These are phyloP conservation scores for Aspergillus tamarii DNA, from an alignment of 2,329 filamentous ascomycete genomes.

Conservation along the genomic window DNA sequence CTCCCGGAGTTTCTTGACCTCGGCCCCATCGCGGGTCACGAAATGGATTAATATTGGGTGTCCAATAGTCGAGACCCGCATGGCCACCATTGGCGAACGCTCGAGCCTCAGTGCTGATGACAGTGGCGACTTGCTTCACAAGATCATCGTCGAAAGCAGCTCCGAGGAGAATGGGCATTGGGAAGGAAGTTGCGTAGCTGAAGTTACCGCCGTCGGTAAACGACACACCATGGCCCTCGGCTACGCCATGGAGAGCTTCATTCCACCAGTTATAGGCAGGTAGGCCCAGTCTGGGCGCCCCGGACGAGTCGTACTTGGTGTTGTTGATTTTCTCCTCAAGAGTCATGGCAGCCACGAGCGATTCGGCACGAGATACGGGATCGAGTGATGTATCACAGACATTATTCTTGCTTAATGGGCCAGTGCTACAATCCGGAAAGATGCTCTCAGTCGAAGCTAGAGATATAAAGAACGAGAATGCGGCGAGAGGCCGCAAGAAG, in stretches of 20 bases:
- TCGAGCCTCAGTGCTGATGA: conserved; percentile 60
- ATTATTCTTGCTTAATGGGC: conserved; percentile 51
- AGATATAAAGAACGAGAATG: not conserved
- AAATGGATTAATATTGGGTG: conserved; percentile 68
- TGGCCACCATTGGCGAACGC: conserved; percentile 63
- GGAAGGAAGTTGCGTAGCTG: conserved; percentile 60
- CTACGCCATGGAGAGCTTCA: conserved; percentile 65
- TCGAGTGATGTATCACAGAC: conserved; percentile 52
- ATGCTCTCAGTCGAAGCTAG: not conserved
- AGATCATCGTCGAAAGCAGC: conserved; percentile 64
- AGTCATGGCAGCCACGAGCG: conserved; percentile 49
- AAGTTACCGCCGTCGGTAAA: conserved; percentile 57
- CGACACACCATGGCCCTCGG: conserved; percentile 48
- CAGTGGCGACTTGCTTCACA: conserved; percentile 56
- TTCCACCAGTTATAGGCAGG: conserved; percentile 64
- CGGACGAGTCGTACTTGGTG: conserved; percentile 49
- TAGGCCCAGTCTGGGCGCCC: conserved; percentile 58
- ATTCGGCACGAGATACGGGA: conserved; percentile 42
- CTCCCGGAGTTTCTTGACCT: conserved; percentile 61
- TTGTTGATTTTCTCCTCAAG: conserved; percentile 58
- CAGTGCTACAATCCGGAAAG: conserved; percentile 55
- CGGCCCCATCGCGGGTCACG: conserved; percentile 64
- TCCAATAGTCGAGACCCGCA: conserved; percentile 37
- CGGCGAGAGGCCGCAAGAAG: not conserved
- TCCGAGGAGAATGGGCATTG: conserved; percentile 62